Base-by-base conservation (phyloP, 2,329 filamentous ascomycete genomes). In the Aspergillus niger region DNA sequence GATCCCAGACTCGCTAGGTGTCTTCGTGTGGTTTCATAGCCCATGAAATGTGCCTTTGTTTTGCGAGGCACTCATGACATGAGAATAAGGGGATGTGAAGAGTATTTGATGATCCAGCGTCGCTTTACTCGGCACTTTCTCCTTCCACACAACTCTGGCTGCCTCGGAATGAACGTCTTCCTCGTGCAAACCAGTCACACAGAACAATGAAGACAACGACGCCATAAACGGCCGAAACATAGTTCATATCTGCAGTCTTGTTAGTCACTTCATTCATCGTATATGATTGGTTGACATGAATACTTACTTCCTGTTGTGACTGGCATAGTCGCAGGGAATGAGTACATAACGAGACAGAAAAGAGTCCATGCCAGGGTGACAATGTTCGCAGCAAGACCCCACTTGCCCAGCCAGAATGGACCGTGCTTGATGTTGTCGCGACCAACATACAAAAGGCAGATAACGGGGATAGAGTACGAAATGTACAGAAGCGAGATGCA, bases 401-500 rank as follows among this genome's bases (percentile, higher is more conserved):
- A 43, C 5, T 71, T 72, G 1, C 80, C 81, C 26, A 83, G 69
- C 76, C 79, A 82, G 71, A 83, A 83, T 0, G 81, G 80, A 0
- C 81, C 81, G 59, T 77, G 77, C 1, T 63, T 61, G 66, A 83
- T 78, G 55, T 75, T 79, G 39, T 79, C 66, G 52, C 81, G 78
- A 22, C 81, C 81, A 24, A 72, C 72, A 53, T 79, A 65, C 28
- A 82, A 74, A 39, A 82, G 75, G 61, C 78, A 81, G 55, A 78
- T 59, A 36, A 83, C 75, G 0, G 81, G 81, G 53, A 81, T 76
- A 2, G 79, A 65, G 65, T 83, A 82, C 3, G 78, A 78, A 43
- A 82, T 65, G 62, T 79, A 81, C 71, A 85, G 80, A 17, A 81
- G 65, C 0, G 74, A 75, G 56, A 83, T 81, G 43, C 81, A 81